Evolutionary conservation across 2,329 filamentous ascomycete genomes (phyloP), one percentile per base, ranked within the genome.

Genomic region (Fusarium circinatum): DNA sequence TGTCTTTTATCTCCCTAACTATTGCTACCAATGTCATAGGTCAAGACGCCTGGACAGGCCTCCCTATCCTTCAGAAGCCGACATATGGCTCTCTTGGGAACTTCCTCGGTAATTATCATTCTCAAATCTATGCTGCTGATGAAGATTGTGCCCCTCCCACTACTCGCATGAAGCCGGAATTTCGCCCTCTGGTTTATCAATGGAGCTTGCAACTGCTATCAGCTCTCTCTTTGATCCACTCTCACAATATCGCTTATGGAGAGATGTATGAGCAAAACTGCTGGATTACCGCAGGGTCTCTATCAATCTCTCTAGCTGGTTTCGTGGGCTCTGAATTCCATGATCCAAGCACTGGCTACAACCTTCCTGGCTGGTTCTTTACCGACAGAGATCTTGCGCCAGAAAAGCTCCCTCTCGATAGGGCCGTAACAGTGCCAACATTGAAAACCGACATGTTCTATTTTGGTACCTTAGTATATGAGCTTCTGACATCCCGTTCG

Each of bases 21-120:
- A 12, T 30, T 12, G 30, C 11, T 30, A 30, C 32, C 1, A 61
- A 56, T 38, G 10, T n/a, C 4, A 5, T 64, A 0, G 28, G n/a
- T 1, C 61, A 42, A 12, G 61, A 64, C 3, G 56, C 42, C 8
- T 64, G 61, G 61, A 64, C 61, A 5, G 61, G 61, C 1, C 61
- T 63, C 17, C 61, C 61, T 0, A 62, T 62, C 2, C 56, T 63
- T 4, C 1, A 0, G 60, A 63, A 62, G 14, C 55, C 60, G 4
- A 6, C 60, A 7, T 45, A 60, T 20, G 11, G 60, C 28, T 30
- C 28, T 30, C 28, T 30, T 30, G 8, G 28, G 28, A 30, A 30
- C 28, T 30, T 30, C 8, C 8, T 30, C 28, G 1, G 28, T 30
- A 30, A 30, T 4, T 61, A 61, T 14, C 2, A 1, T 1, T 32